Conservation (phyloP, 2,329 filamentous ascomycete genomes). For the Sporothrix brasiliensis region DNA sequence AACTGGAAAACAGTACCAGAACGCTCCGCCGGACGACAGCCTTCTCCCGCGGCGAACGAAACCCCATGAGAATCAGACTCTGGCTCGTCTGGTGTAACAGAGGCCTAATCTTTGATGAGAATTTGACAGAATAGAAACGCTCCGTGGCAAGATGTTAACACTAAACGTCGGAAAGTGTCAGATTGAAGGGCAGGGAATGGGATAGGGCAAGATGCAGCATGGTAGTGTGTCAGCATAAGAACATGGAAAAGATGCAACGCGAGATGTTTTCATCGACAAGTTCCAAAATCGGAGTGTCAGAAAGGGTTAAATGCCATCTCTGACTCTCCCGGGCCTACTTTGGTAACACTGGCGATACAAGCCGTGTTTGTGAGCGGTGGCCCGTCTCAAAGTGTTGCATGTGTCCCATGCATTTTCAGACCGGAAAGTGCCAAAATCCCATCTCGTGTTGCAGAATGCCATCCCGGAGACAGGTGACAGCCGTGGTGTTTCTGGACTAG, state of each 20-base stretch:
- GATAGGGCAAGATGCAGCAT: background rate
- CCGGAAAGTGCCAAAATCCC: constrained; percentile 29
- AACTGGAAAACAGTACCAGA: background rate
- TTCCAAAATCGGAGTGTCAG: constrained; percentile 16
- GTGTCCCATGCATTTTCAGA: constrained; percentile 11
- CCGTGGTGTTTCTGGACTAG: background rate
- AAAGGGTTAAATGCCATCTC: constrained; percentile 13
- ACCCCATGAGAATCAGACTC: background rate
- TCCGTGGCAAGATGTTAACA: background rate
- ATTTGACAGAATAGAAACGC: constrained; percentile 4
- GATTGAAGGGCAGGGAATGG: background rate
- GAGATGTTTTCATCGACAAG: constrained; percentile 12
- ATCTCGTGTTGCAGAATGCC: constrained; percentile 30
- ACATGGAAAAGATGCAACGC: background rate
- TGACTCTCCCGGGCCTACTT: constrained; percentile 14
- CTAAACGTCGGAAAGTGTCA: background rate
- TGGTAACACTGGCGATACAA: constrained; percentile 19
- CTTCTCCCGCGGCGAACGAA: background rate
- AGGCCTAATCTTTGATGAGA: background rate
- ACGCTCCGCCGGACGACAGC: background rate
- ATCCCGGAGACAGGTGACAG: constrained; percentile 21
- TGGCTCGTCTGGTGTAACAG: background rate
- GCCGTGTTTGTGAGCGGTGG: background rate
- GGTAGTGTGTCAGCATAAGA: background rate
- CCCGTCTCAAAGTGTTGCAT: background rate